A percentile compares a stretch with the other conserved stretches of the same genome.
Conservation (phyloP, 176 grass and related monocot species). For the Alloteropsis semialata region DNA sequence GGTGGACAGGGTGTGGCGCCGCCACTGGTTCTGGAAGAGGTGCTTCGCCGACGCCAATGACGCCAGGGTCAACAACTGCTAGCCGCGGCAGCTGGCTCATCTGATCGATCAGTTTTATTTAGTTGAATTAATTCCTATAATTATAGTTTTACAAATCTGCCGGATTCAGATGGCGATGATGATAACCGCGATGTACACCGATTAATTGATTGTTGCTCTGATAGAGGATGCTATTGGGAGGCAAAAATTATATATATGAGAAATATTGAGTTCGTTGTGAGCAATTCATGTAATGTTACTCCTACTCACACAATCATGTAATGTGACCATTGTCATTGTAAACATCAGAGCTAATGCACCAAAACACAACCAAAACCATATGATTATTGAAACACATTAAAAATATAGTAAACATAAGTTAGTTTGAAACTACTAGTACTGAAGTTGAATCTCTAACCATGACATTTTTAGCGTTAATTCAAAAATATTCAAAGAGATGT, state of each 20-base stretch:
- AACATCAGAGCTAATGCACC: too few species aligned
- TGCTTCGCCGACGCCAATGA: slow-evolving; percentile 28
- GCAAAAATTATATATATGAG: neutral
- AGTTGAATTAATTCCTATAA: neutral
- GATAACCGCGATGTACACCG: neutral
- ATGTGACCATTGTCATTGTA: too few species aligned
- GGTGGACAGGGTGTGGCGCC: slow-evolving; percentile 42
- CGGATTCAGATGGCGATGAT: neutral
- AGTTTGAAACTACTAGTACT: too few species aligned
- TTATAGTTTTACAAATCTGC: neutral
- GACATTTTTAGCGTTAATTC: too few species aligned
- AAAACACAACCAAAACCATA: too few species aligned
- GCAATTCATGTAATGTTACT: too few species aligned
- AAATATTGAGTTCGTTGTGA: too few species aligned
- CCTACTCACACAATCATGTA: too few species aligned
- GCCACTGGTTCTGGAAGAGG: slow-evolving; percentile 76
- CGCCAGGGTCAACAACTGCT: slow-evolving; percentile 14
- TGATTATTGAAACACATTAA: too few species aligned
- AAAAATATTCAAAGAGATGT: too few species aligned
- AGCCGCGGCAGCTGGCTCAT: neutral
- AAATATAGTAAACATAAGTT: too few species aligned
- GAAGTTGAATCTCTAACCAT: too few species aligned
- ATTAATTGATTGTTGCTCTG: neutral
- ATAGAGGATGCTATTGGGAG: neutral
- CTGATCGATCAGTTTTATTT: neutral